Percentiles rank a stretch among this genome's conserved stretches.
phyloP scores from a whole-genome alignment of 306 rosid genomes.

The Acacia confusa region DNA sequence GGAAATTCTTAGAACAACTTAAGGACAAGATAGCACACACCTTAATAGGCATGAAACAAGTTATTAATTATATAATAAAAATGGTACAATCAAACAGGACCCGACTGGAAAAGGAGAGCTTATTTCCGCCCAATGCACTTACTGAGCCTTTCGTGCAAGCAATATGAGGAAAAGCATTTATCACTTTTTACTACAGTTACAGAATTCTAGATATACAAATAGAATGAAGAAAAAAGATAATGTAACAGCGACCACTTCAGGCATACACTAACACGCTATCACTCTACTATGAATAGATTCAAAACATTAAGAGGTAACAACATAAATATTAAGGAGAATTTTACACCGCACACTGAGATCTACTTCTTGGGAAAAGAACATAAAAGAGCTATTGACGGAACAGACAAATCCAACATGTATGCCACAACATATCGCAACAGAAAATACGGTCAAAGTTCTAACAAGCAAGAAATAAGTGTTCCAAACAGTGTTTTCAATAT shows the following conservation, averaged over 20 bases:
- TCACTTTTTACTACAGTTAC: background rate
- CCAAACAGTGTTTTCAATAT: background rate
- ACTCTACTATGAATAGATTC: background rate
- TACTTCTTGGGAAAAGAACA: no score
- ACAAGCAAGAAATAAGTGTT: background rate
- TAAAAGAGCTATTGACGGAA: background rate
- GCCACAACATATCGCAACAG: background rate
- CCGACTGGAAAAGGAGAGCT: background rate
- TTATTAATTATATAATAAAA: background rate
- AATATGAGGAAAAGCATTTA: background rate
- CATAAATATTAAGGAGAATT: background rate
- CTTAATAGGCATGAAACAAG: background rate
- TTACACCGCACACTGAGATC: background rate
- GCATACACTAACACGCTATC: background rate
- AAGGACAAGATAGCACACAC: background rate
- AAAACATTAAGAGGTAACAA: background rate
- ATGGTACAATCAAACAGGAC: background rate
- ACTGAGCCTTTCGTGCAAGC: background rate
- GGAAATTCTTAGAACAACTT: background rate
- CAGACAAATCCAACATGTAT: background rate
- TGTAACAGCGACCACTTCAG: background rate
- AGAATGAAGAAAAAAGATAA: background rate
- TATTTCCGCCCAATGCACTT: background rate
- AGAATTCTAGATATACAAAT: background rate
- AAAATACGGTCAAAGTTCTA: background rate